Evolutionary conservation across 1,284 basidiomycete genomes (phyloP), one percentile per base, ranked within the genome.

Genomic region (Erythrobasidium hasegawianum): DNA sequence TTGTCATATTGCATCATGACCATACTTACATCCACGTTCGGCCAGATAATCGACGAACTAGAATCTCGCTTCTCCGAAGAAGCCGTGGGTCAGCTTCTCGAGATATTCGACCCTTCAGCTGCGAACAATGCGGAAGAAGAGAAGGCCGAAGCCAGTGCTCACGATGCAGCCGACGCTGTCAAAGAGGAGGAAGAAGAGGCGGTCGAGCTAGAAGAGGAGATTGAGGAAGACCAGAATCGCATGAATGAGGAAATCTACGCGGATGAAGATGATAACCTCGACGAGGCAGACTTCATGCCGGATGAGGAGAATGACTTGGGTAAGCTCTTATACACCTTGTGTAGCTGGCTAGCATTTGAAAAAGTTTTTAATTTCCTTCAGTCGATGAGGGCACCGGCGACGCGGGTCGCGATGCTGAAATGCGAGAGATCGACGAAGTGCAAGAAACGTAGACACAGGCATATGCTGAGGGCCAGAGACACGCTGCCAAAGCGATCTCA

Each of bases 351-450:
- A n/a, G n/a, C n/a, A n/a, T n/a, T n/a, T n/a, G n/a, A n/a, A n/a
- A n/a, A 16, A 4, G 14, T 4, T 2, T 22, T 33, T 33, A n/a
- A n/a, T n/a, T n/a, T n/a, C 38, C 24, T 24, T 24, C 61, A 64
- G 61, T 64, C 16, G 61, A 64, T 41, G 61, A 64, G 29, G 61
- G 61, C n/a, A 3, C 20, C 18, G 61, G 61, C 40, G 61, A 64
- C 27, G 61, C 53, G 8, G 61, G 61, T 16, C 24, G 61, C 27
- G 61, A 64, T n/a, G 54, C 53, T 11, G 61, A 57, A 45, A 39
- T 56, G 20, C 61, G 61, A n/a, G 61, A 64, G 24, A n/a, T 64
- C 22, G 61, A 64, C 54, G 61, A 64, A 40, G 61, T 49, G n/a
- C 53, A 41, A 2, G 61, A 64, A 16, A 54, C 22, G 14, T 59